phyloP scores from a whole-genome alignment of 192 early-diverging fungal genomes.

The Oehlia diaphana region DNA sequence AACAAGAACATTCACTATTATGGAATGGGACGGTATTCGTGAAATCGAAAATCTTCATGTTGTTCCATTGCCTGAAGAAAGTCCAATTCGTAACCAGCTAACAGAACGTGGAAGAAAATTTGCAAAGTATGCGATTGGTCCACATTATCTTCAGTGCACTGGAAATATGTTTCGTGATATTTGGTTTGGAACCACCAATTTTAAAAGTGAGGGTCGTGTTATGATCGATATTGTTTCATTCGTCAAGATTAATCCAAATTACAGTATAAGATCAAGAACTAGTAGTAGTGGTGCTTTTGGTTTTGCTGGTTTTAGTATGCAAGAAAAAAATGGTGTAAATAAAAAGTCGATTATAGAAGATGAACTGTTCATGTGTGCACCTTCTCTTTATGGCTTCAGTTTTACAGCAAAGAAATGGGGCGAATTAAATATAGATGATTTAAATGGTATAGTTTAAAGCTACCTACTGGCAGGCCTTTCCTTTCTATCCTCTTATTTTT shows the following conservation, averaged over 20 bases:
- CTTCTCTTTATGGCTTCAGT: neutral
- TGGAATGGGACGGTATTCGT: neutral
- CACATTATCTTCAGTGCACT: neutral
- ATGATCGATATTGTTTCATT: conserved; percentile 1
- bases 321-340: no score
- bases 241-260: neutral
- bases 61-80: neutral
- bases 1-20: neutral
- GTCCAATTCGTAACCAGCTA: neutral
- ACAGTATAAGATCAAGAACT: neutral
- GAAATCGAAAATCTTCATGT: neutral
- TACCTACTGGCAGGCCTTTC: no score
- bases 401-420: neutral
- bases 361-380: neutral
- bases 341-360: neutral
- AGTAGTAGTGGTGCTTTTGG: no score
- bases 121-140: neutral
- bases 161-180: neutral
- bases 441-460: neutral
- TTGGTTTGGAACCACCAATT: neutral
- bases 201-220: neutral
- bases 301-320: no score
- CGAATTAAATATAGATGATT: neutral
- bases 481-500: no score
- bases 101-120: conserved; percentile 1